Percentiles rank a stretch among this genome's conserved stretches.
phyloP scores from a whole-genome alignment of 2,329 filamentous ascomycete genomes.

The Cercospora brassicicola region DNA sequence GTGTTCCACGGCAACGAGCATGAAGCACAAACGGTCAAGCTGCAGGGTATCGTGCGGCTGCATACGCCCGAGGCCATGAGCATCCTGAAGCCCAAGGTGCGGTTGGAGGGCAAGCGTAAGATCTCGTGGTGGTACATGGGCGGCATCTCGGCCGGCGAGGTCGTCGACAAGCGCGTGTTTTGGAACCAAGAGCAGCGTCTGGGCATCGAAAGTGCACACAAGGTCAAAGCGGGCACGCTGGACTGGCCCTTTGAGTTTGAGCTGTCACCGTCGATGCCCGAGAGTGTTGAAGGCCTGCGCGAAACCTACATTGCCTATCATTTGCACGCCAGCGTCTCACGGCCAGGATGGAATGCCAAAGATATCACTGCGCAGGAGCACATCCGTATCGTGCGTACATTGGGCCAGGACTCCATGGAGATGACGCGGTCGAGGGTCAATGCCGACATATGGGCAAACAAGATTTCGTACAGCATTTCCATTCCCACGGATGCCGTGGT shows the following conservation, averaged over 20 bases:
- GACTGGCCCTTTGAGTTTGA: constrained; percentile 54
- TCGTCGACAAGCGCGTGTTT: constrained; percentile 50
- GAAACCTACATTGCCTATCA: constrained; percentile 88
- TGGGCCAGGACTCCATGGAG: constrained; percentile 69
- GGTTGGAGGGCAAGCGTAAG: constrained; percentile 51
- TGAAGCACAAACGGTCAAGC: constrained; percentile 47
- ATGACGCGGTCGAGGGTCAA: constrained; percentile 56
- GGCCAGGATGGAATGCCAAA: constrained; percentile 79
- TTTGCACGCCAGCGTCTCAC: constrained; percentile 82
- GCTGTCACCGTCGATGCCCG: constrained; percentile 57
- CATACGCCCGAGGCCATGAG: constrained; percentile 50
- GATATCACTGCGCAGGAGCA: constrained; percentile 76
- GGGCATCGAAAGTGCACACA: constrained; percentile 51
- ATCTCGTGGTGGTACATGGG: constrained; percentile 45
- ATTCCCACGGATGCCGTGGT: constrained; percentile 93
- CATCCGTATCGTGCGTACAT: constrained; percentile 51
- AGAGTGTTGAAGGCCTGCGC: constrained; percentile 86
- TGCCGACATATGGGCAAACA: constrained; percentile 97
- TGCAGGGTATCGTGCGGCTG: constrained; percentile 50
- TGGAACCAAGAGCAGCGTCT: constrained; percentile 48
- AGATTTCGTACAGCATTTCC: constrained; percentile 91
- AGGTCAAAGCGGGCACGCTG: constrained; percentile 51
- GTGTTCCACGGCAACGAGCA: constrained; percentile 53
- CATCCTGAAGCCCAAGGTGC: constrained; percentile 50
- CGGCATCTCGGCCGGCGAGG: constrained; percentile 42